A percentile compares a stretch with the other conserved stretches of the same genome.
phyloP scores from a whole-genome alignment of 345 rosid genomes.

The Lepidium didymum region DNA sequence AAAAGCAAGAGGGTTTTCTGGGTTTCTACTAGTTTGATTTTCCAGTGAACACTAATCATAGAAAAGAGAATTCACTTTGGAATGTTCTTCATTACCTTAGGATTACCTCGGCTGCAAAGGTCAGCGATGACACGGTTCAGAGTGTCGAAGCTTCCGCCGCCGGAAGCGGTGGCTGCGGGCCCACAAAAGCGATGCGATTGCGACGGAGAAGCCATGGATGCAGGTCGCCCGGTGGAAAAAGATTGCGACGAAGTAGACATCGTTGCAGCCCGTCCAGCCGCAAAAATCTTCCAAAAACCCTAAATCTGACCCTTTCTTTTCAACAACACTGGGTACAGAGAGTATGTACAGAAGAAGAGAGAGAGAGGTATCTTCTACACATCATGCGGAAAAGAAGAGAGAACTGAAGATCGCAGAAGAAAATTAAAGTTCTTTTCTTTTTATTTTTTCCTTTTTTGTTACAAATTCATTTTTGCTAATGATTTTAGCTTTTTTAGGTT shows the following conservation, averaged over 20 bases:
- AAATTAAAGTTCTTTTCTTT: neutral
- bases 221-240: conserved; percentile 35
- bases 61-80: neutral
- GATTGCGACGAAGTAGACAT: conserved; percentile 67
- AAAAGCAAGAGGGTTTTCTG: conserved; percentile 3
- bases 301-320: conserved; percentile 13
- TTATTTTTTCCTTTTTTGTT: neutral
- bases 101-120: conserved; percentile 71
- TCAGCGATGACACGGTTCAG: conserved; percentile 74
- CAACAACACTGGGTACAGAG: conserved; percentile 21
- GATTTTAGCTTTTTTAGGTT: conserved; percentile 1
- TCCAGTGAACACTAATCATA: neutral
- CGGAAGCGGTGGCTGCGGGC: conserved; percentile 36
- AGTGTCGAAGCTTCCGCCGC: conserved; percentile 68
- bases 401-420: conserved; percentile 19
- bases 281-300: conserved; percentile 25
- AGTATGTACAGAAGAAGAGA: conserved; percentile 23
- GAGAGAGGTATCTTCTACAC: conserved; percentile 16
- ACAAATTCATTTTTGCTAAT: neutral
- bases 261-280: neutral
- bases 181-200: conserved; percentile 57
- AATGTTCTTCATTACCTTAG: conserved; percentile 43
- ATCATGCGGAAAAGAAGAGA: conserved; percentile 15
- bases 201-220: conserved; percentile 46
- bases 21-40: neutral